Evolutionary conservation across 2,329 filamentous ascomycete species (phyloP).

Genomic region (Daldinia eschscholtzii): DNA sequence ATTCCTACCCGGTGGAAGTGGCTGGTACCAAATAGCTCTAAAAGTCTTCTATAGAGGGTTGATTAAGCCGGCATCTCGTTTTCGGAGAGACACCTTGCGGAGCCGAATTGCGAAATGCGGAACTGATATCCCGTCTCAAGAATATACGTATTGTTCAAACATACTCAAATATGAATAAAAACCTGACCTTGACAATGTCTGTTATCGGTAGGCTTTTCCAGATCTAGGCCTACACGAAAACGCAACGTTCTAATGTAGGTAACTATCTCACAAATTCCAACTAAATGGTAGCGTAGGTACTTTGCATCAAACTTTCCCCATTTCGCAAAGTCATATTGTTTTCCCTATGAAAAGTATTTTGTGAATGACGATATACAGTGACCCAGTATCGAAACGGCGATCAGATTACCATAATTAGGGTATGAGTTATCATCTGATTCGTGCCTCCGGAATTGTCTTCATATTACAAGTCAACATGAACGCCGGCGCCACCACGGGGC

Average conservation of each 20-base stretch:
- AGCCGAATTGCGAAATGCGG: slow-evolving; percentile 10
- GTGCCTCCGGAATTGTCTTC: slow-evolving; percentile 6
- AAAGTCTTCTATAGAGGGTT: neutral
- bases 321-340: slow-evolving; percentile 21
- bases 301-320: neutral
- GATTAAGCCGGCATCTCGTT: slow-evolving; percentile 2
- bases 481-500: neutral
- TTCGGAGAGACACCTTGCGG: slow-evolving; percentile 12
- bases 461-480: slow-evolving; percentile 9
- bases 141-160: neutral
- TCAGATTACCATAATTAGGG: slow-evolving; percentile 8
- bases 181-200: neutral
- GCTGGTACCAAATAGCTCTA: neutral
- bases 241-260: neutral
- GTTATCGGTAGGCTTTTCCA: neutral
- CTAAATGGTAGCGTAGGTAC: neutral
- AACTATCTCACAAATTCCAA: neutral
- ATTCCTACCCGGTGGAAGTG: neutral
- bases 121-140: neutral
- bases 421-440: slow-evolving; percentile 8
- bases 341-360: slow-evolving; percentile 20
- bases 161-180: neutral
- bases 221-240: neutral
- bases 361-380: slow-evolving; percentile 16
- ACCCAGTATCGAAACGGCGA: slow-evolving; percentile 12